These are phyloP conservation scores for Staphylotrichum longicolle DNA, from an alignment of 495 filamentous ascomycete genomes.

Conservation along the genomic window DNA sequence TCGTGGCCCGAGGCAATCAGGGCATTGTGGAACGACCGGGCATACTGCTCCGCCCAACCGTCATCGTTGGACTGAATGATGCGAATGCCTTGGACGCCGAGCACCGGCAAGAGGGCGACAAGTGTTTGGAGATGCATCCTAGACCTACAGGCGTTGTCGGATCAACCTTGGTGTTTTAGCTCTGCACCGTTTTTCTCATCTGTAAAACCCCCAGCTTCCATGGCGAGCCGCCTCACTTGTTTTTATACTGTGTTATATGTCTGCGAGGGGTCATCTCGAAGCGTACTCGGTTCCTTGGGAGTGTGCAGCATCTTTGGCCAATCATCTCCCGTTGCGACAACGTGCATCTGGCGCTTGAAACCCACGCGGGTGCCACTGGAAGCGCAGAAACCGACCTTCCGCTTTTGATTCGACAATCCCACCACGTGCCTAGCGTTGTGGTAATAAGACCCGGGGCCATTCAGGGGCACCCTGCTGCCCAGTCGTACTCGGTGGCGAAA, in stretches of 20 bases:
- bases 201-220: too few relatives aligned
- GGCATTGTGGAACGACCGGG: constrained; percentile 54
- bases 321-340: not conserved
- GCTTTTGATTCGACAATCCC: constrained; percentile 11
- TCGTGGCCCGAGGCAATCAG: constrained; percentile 54
- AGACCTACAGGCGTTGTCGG: not conserved
- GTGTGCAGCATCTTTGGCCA: not conserved
- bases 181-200: too few relatives aligned
- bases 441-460: not conserved
- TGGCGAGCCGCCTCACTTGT: not conserved
- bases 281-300: too few relatives aligned
- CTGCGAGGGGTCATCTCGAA: too few relatives aligned
- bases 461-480: not conserved
- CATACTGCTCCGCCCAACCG: constrained; percentile 68
- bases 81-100: constrained; percentile 36
- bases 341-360: not conserved
- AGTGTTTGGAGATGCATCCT: constrained; percentile 11
- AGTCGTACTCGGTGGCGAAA: constrained; percentile 7
- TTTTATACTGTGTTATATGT: too few relatives aligned
- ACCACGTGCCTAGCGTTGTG: constrained; percentile 7
- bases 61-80: constrained; percentile 69
- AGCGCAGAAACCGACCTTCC: not conserved
- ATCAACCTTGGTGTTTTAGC: not conserved
- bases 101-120: constrained; percentile 16
- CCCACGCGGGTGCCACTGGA: not conserved